Conservation (phyloP, 768 basidiomycete genomes). For the Russula virescens region DNA sequence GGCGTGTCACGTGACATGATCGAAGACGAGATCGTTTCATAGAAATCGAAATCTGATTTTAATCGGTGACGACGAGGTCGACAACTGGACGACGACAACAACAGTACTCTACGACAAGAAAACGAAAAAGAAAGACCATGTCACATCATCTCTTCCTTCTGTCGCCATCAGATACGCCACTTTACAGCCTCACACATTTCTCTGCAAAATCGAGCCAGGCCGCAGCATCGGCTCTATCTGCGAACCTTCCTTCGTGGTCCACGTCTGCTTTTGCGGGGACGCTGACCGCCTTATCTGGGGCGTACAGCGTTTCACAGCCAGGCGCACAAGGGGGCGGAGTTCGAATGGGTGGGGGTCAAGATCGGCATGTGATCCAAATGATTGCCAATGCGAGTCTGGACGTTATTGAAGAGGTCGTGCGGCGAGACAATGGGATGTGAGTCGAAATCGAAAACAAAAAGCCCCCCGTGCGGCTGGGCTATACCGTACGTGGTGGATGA, state of each 20-base stretch:
- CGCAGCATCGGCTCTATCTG: constrained; percentile 61
- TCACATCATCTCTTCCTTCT: constrained; percentile 83
- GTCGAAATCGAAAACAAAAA: constrained; percentile 28
- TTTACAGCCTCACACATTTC: constrained; percentile 78
- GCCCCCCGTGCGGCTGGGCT: no score
- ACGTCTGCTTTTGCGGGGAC: constrained; percentile 90
- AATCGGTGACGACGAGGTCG: neutral
- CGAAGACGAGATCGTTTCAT: no score
- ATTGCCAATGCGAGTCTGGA: constrained; percentile 96
- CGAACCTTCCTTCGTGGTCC: constrained; percentile 85
- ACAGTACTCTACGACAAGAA: no score
- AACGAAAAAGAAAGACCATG: constrained; percentile 38
- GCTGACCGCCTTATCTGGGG: constrained; percentile 79
- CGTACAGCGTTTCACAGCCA: constrained; percentile 64
- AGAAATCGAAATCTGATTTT: no score
- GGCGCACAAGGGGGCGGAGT: constrained; percentile 57
- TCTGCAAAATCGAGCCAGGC: constrained; percentile 65
- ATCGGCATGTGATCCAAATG: constrained; percentile 96
- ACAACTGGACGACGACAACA: neutral
- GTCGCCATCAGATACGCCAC: constrained; percentile 80
- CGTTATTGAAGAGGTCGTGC: constrained; percentile 88
- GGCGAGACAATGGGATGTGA: constrained; percentile 74
- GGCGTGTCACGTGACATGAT: constrained; percentile 13
- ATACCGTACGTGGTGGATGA: neutral
- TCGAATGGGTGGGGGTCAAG: constrained; percentile 74